phyloP scores from a whole-genome alignment of 1,284 basidiomycete species.

The Fomes fomentarius region DNA sequence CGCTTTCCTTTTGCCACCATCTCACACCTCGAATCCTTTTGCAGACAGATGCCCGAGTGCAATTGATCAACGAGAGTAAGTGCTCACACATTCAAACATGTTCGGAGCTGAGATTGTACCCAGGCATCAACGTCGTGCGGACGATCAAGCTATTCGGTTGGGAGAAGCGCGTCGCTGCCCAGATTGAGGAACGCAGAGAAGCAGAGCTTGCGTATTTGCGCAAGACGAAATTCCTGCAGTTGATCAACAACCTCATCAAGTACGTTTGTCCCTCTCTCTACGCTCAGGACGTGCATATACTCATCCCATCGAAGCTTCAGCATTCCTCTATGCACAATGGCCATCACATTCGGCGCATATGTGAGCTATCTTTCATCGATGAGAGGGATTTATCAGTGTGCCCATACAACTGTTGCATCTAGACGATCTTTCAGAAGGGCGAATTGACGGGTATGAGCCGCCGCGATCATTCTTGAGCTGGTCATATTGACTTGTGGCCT shows the following conservation, averaged over 20 bases:
- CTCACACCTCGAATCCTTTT: not conserved
- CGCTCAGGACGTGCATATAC: not conserved
- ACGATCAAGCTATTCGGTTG: constrained; percentile 69
- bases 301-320: constrained; percentile 42
- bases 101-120: not conserved
- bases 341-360: constrained; percentile 64
- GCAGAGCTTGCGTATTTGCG: constrained; percentile 52
- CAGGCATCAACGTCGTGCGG: constrained; percentile 43
- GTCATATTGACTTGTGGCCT: constrained; percentile 12
- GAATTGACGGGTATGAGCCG: constrained; percentile 28
- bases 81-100: not conserved
- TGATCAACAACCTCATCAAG: constrained; percentile 32
- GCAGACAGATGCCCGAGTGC: constrained; percentile 52
- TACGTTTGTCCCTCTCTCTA: not conserved
- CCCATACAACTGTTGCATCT: not conserved
- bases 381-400: not conserved
- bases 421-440: constrained; percentile 36
- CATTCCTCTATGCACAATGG: constrained; percentile 67
- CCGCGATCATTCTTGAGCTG: constrained; percentile 5
- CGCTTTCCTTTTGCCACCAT: constrained; percentile 16
- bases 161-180: constrained; percentile 49
- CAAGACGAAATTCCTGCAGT: constrained; percentile 42
- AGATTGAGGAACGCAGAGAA: constrained; percentile 51
- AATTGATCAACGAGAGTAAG: constrained; percentile 47
- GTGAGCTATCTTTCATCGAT: constrained; percentile 18